Percentiles rank a stretch among this genome's conserved stretches.
Conservation (phyloP, 352 stramenopile genomes). For the Globisporangium uncinulatum region DNA sequence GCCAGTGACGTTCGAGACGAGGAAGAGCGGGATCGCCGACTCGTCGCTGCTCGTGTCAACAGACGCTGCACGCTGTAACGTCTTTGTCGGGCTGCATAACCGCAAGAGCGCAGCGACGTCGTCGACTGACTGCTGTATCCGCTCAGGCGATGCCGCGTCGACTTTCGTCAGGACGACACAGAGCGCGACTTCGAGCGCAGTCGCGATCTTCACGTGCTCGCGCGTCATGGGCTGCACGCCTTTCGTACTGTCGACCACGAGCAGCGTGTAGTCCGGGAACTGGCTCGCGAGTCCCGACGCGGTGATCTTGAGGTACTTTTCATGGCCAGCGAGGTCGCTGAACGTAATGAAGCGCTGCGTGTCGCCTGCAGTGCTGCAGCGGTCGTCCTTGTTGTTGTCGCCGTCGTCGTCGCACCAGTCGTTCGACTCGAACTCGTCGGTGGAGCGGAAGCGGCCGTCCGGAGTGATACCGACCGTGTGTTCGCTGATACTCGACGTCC, state of each 20-base stretch:
- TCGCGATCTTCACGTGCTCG: slow-evolving; percentile 73
- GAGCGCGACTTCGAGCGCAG: slow-evolving; percentile 59
- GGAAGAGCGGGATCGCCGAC: slow-evolving; percentile 45
- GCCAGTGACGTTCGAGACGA: slow-evolving; percentile 57
- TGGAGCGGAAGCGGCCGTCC: slow-evolving; percentile 51
- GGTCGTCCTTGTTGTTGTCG: background rate
- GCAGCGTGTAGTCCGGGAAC: slow-evolving; percentile 84
- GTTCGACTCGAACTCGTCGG: slow-evolving; percentile 40
- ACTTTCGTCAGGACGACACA: slow-evolving; percentile 84
- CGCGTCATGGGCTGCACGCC: slow-evolving; percentile 75
- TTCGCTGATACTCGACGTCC: slow-evolving; percentile 86
- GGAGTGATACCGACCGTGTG: slow-evolving; percentile 72
- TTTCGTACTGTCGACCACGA: slow-evolving; percentile 62
- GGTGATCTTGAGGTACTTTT: slow-evolving; percentile 89
- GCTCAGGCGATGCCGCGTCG: slow-evolving; percentile 33
- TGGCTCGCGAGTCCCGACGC: slow-evolving; percentile 76
- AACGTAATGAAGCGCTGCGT: slow-evolving; percentile 46
- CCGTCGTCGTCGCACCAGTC: slow-evolving; percentile 47
- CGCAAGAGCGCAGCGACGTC: slow-evolving; percentile 43
- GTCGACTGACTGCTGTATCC: slow-evolving; percentile 42
- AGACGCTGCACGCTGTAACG: slow-evolving; percentile 11
- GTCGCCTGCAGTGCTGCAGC: slow-evolving; percentile 11
- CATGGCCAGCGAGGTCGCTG: slow-evolving; percentile 76
- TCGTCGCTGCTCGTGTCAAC: slow-evolving; percentile 8
- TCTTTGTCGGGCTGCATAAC: slow-evolving; percentile 20